Conservation (phyloP, 2,329 filamentous ascomycete genomes). For the Epichloe hybrida region DNA sequence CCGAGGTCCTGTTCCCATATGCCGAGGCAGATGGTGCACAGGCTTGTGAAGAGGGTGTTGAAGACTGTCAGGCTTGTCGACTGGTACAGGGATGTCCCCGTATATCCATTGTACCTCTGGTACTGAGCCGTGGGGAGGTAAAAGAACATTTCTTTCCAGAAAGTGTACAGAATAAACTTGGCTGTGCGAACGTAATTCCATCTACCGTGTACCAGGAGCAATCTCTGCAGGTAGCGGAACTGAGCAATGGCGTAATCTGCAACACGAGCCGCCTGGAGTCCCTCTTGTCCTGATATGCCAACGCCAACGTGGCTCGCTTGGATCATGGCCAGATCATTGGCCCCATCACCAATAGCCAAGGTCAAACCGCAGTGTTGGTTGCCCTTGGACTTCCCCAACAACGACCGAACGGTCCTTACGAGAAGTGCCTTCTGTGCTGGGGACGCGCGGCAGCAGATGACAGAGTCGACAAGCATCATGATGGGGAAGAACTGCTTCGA, state of each 20-base stretch:
- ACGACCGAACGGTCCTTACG: conserved; percentile 64
- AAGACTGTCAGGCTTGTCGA: conserved; percentile 78
- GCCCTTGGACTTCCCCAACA: conserved; percentile 43
- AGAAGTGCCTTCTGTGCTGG: conserved; percentile 85
- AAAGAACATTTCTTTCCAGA: conserved; percentile 81
- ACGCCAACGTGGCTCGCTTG: conserved; percentile 75
- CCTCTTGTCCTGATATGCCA: conserved; percentile 85
- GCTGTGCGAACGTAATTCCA: conserved; percentile 86
- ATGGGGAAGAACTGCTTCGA: conserved; percentile 60
- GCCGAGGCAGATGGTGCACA: conserved; percentile 78
- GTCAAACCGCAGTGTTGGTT: conserved; percentile 47
- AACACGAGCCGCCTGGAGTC: conserved; percentile 76
- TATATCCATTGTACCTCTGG: conserved; percentile 74
- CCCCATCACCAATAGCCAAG: conserved; percentile 82
- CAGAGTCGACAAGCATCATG: conserved; percentile 68
- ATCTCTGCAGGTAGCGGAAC: conserved; percentile 75
- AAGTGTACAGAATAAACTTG: conserved; percentile 81
- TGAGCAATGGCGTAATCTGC: conserved; percentile 88
- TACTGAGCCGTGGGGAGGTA: conserved; percentile 77
- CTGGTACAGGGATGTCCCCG: conserved; percentile 83
- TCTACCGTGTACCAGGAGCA: conserved; percentile 72
- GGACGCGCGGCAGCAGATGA: conserved; percentile 85
- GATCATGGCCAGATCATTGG: conserved; percentile 94
- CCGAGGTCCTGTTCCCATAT: conserved; percentile 84
- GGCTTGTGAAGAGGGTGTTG: conserved; percentile 85